phyloP scores from a whole-genome alignment of 371 early-diverging fungal species.

The Gilbertella persicaria region DNA sequence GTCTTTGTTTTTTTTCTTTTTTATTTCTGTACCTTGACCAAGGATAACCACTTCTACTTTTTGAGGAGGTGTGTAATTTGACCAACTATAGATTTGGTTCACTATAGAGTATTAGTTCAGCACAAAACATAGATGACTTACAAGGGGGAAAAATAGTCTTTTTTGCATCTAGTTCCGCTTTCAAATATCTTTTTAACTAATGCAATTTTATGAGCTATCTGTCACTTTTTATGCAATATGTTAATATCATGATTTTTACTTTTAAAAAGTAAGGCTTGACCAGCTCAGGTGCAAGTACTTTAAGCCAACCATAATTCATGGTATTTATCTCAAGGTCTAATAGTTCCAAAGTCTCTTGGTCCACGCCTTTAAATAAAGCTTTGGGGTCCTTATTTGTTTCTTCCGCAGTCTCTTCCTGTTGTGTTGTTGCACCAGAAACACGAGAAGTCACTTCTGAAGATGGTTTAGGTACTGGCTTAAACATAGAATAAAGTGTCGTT shows the following conservation, averaged over 20 bases:
- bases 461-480: conserved; percentile 24
- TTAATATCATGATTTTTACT: too few species aligned
- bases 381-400: conserved; percentile 12
- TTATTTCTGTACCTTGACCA: conserved; percentile 72
- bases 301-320: conserved; percentile 79
- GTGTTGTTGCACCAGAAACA: too few species aligned
- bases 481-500: conserved; percentile 36
- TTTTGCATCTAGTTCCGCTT: conserved; percentile 47
- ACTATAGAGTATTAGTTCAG: conserved; percentile 22
- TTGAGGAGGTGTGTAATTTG: conserved; percentile 63
- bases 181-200: conserved; percentile 73
- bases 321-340: conserved; percentile 72
- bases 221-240: background rate
- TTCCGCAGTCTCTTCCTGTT: background rate
- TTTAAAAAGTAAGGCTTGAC: conserved; percentile 75
- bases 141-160: conserved; percentile 77
- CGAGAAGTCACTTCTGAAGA: background rate
- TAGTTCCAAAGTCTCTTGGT: conserved; percentile 49
- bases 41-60: conserved; percentile 84
- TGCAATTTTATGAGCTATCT: background rate
- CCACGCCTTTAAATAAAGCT: conserved; percentile 22
- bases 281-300: conserved; percentile 69
- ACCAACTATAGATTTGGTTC: conserved; percentile 81
- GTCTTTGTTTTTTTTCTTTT: conserved; percentile 10
- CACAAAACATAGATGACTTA: conserved; percentile 19